These are phyloP conservation scores for Ceratocystis destructans DNA, from an alignment of 2,329 filamentous ascomycete genomes.

Conservation along the genomic window DNA sequence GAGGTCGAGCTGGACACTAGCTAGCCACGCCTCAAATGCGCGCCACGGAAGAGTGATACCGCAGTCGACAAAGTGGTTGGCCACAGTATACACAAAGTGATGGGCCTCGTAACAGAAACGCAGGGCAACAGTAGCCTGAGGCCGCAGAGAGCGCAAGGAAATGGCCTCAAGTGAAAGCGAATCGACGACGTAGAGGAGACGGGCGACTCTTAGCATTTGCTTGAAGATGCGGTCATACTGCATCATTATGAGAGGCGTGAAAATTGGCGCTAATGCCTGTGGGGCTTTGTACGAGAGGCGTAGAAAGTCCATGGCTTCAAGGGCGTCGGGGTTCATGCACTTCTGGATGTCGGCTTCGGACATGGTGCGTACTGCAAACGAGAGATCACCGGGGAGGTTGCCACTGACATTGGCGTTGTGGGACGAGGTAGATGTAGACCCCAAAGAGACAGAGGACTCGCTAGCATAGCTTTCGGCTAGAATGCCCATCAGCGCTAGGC, in stretches of 20 bases:
- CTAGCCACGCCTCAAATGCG: constrained; percentile 52
- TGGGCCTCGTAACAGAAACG: constrained; percentile 63
- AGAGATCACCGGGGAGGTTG: constrained; percentile 53
- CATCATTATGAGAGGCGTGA: constrained; percentile 54
- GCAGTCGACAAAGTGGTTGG: constrained; percentile 66
- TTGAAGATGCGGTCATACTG: constrained; percentile 83
- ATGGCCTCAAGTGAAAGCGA: constrained; percentile 48
- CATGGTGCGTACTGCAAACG: constrained; percentile 75
- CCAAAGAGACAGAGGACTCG: constrained; percentile 20
- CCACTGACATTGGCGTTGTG: constrained; percentile 24
- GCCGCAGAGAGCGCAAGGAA: constrained; percentile 26
- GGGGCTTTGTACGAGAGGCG: constrained; percentile 73
- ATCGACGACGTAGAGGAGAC: constrained; percentile 64
- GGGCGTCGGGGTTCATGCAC: constrained; percentile 67
- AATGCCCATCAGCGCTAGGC: constrained; percentile 74
- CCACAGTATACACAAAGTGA: constrained; percentile 61
- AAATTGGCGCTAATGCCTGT: constrained; percentile 53
- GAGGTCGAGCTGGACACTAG: constrained; percentile 46
- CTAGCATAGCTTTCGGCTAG: constrained; percentile 56
- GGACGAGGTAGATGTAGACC: neutral
- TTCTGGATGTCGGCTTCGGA: constrained; percentile 63
- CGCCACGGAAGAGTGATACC: constrained; percentile 63
- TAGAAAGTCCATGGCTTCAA: constrained; percentile 88
- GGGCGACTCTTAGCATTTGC: constrained; percentile 58
- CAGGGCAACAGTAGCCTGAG: constrained; percentile 26